These are phyloP conservation scores for Orbilia brochopaga DNA, from an alignment of 2,329 filamentous ascomycete genomes.

Conservation along the genomic window DNA sequence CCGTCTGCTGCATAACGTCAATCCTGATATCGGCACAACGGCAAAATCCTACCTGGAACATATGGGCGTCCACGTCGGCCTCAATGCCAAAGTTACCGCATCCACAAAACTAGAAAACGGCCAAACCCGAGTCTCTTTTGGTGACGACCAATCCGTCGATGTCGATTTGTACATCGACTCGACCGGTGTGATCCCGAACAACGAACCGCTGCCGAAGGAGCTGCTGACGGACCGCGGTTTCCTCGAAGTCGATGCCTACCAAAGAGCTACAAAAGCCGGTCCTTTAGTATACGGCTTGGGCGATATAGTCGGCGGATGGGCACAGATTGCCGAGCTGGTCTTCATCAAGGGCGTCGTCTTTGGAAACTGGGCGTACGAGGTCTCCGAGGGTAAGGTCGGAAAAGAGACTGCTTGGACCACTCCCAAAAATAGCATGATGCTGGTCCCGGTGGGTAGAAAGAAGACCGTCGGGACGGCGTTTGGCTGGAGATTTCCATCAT, in stretches of 20 bases:
- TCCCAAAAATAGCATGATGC: slow-evolving; percentile 44
- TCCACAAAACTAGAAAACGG: slow-evolving; percentile 31
- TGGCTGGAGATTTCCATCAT: slow-evolving; percentile 43
- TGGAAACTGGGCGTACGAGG: slow-evolving; percentile 37
- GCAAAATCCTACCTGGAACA: slow-evolving; percentile 39
- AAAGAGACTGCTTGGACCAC: slow-evolving; percentile 33
- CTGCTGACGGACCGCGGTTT: slow-evolving; percentile 35
- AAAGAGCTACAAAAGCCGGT: slow-evolving; percentile 37
- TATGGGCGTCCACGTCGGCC: slow-evolving; percentile 31
- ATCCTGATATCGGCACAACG: slow-evolving; percentile 41
- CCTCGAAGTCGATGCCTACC: slow-evolving; percentile 40
- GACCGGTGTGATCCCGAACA: slow-evolving; percentile 43
- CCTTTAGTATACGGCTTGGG: slow-evolving; percentile 36
- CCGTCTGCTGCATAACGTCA: slow-evolving; percentile 34
- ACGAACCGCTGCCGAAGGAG: slow-evolving; percentile 35
- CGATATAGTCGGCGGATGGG: slow-evolving; percentile 46
- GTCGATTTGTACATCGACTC: slow-evolving; percentile 48
- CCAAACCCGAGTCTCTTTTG: slow-evolving; percentile 32
- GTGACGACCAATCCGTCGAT: slow-evolving; percentile 32
- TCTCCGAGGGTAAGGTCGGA: slow-evolving; percentile 42
- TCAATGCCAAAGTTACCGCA: slow-evolving; percentile 19
- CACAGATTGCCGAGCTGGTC: slow-evolving; percentile 34
- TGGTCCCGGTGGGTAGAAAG: slow-evolving; percentile 43
- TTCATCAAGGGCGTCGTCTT: slow-evolving; percentile 36
- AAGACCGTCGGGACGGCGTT: slow-evolving; percentile 39